A percentile compares a stretch with the other conserved stretches of the same genome.
phyloP scores from a whole-genome alignment of 495 filamentous ascomycete species.

The Hamigera avellanea region DNA sequence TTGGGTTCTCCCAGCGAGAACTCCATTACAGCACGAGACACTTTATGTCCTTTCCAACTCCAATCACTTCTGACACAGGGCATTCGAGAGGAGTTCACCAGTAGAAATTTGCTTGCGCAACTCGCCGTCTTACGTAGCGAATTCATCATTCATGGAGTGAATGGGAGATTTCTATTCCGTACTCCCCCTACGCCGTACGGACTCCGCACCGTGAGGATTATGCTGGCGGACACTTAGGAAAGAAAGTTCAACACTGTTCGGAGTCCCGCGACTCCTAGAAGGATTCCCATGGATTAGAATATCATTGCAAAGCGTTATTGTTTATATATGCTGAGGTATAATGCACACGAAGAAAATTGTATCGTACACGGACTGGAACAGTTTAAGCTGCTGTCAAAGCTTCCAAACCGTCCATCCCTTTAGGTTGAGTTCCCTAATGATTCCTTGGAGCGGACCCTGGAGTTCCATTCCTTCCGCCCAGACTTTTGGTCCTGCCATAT shows the following conservation, averaged over 20 bases:
- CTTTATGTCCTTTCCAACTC: too few species aligned
- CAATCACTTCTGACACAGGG: too few species aligned
- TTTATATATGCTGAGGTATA: not conserved
- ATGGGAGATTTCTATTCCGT: too few species aligned
- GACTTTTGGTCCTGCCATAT: conserved; percentile 65
- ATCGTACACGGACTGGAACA: too few species aligned
- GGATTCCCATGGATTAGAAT: not conserved
- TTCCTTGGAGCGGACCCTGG: conserved; percentile 52
- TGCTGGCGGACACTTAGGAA: conserved; percentile 28
- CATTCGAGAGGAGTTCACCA: too few species aligned
- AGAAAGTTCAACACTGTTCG: too few species aligned
- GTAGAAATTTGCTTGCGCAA: too few species aligned
- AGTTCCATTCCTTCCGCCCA: conserved; percentile 60
- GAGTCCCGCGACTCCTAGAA: conserved; percentile 2
- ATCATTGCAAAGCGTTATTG: not conserved
- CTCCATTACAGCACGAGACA: too few species aligned
- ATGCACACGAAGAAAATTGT: not conserved
- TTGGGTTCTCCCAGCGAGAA: conserved; percentile 6
- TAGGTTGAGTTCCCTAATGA: conserved; percentile 41
- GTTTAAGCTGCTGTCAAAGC: conserved; percentile 26
- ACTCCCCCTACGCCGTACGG: too few species aligned
- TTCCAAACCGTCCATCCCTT: conserved; percentile 51
- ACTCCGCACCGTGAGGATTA: conserved; percentile 49
- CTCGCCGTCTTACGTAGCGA: too few species aligned
- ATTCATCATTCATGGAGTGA: too few species aligned